These are phyloP conservation scores for Tuber indicum DNA, from an alignment of 495 filamentous ascomycete species.

Conservation along the genomic window DNA sequence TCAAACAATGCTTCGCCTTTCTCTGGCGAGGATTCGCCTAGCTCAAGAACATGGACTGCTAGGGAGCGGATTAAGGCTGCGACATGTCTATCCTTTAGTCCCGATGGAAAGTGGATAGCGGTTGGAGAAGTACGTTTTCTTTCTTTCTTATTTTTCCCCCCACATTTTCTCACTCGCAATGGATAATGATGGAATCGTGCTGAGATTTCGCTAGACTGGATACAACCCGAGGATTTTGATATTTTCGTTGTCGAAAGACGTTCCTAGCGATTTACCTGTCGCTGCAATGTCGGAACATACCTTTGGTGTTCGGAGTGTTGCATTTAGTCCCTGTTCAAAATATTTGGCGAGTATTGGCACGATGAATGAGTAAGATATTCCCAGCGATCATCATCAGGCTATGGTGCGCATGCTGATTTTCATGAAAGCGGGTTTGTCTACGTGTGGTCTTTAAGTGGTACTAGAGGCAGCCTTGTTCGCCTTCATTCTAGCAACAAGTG, in stretches of 20 bases:
- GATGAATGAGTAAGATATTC: conserved; percentile 58
- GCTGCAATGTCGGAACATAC: conserved; percentile 81
- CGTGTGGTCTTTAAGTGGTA: conserved; percentile 76
- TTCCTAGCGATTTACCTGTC: conserved; percentile 71
- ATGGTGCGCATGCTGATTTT: conserved; percentile 16
- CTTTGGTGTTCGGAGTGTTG: conserved; percentile 78
- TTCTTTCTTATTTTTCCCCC: conserved; percentile 14
- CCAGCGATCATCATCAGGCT: conserved; percentile 1
- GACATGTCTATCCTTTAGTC: conserved; percentile 86
- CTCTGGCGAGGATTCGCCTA: conserved; percentile 56
- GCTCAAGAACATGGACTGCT: conserved; percentile 69
- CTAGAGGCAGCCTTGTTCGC: conserved; percentile 67
- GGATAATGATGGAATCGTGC: conserved; percentile 14
- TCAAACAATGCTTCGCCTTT: conserved; percentile 42
- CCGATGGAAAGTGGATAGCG: conserved; percentile 80
- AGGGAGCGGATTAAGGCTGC: conserved; percentile 90
- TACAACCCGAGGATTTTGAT: conserved; percentile 88
- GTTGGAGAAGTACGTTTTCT: conserved; percentile 66
- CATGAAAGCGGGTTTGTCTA: conserved; percentile 67
- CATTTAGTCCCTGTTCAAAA: conserved; percentile 80
- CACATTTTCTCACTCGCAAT: conserved; percentile 22
- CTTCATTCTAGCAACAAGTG: conserved; percentile 92
- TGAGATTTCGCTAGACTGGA: conserved; percentile 53
- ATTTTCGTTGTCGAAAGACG: conserved; percentile 70
- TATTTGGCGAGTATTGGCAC: conserved; percentile 84